Percentiles rank a stretch among this genome's conserved stretches.
These are phyloP conservation scores for Pseudogymnoascus verrucosus DNA, from an alignment of 2,329 filamentous ascomycete species.

Conservation along the genomic window DNA sequence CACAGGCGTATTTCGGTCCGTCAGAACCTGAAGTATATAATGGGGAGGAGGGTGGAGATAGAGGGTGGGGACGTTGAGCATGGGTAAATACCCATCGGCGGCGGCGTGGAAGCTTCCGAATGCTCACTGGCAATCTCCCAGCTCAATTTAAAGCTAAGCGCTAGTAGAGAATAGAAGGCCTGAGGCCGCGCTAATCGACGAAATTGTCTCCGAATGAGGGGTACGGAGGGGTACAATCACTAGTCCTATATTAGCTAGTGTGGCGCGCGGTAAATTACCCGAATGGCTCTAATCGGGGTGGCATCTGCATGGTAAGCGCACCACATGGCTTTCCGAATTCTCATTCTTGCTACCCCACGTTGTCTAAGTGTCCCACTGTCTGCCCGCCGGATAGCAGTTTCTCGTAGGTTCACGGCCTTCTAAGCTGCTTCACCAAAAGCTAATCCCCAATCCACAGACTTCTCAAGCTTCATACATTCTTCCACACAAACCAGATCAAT, in stretches of 20 bases:
- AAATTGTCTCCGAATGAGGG: not conserved
- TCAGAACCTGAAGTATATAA: not conserved
- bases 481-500: not conserved
- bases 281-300: not conserved
- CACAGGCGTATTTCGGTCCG: conserved; percentile 15
- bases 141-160: not conserved
- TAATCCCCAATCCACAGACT: not conserved
- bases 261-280: not conserved
- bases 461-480: not conserved
- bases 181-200: not conserved
- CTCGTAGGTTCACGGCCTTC: not conserved
- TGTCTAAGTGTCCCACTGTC: conserved; percentile 1
- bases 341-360: conserved; percentile 5
- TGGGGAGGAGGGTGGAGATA: not conserved
- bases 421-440: not conserved
- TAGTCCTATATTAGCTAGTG: not conserved
- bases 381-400: not conserved
- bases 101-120: not conserved
- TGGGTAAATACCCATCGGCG: not conserved
- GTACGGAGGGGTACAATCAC: not conserved
- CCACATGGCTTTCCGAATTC: not conserved
- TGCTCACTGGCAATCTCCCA: not conserved
- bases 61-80: not conserved
- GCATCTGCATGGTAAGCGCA: not conserved
- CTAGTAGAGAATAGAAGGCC: not conserved